Base-by-base conservation (phyloP, 345 rosid genomes). In the Citrus australasica region DNA sequence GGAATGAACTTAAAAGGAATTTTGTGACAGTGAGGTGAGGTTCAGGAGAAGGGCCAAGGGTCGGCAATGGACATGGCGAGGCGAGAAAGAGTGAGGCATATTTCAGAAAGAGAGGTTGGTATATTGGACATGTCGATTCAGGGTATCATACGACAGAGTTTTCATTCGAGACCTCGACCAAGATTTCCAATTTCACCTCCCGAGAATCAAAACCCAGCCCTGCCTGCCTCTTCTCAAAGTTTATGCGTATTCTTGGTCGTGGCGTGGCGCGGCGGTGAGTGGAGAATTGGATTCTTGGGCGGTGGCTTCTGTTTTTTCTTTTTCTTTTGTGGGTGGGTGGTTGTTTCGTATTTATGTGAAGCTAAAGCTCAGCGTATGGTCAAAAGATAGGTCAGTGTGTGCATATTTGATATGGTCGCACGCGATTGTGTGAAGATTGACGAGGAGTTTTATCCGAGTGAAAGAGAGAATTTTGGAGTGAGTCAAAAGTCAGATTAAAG, bases 31-130 rank as follows among this genome's bases (percentile, higher is more conserved):
- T 11, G 40, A 4, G 38, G 32, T 2, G 69, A 22, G 75, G 30
- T 61, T 87, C 25, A 86, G 30, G 89, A 83, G 78, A 87, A 91
- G 35, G 92, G 91, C 92, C 92, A 87, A 19, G 90, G 89, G 56
- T 88, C 86, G 59, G 92, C 87, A 21, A 77, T 68, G 82, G 88
- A 88, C 88, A 89, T 87, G 30, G 78, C 42, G 17, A 83, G 80
- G 30, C 83, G 83, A 40, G 64, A 88, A 42, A 86, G 79, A 25
- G 89, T 75, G n/a, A 86, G 85, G 74, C 88, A 85, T 9, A 80
- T 76, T 80, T 88, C 91, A 69, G 89, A 88, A 35, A 86, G 87
- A 69, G 88, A 83, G 1, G 87, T 60, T n/a, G 89, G 88, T 69
- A 85, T 85, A 48, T 85, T 85, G 42, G 82, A 86, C 89, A 88